Conservation (phyloP, 2,329 filamentous ascomycete genomes). For the Xylariomycetidae sp. region DNA sequence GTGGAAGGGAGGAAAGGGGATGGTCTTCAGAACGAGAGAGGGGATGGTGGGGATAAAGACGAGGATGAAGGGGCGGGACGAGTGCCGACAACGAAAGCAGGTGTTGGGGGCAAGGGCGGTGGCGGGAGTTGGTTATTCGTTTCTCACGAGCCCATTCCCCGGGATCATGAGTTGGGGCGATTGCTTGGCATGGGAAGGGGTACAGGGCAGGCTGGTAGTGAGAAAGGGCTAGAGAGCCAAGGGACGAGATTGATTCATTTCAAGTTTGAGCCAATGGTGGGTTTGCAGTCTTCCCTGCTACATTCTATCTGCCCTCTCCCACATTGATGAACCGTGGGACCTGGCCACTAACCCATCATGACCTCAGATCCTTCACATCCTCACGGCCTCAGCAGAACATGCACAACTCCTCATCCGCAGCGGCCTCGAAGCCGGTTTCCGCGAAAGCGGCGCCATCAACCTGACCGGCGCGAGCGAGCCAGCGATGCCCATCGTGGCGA, state of each 20-base stretch:
- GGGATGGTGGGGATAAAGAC: constrained; percentile 12
- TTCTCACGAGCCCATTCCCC: constrained; percentile 67
- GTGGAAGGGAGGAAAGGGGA: constrained; percentile 71
- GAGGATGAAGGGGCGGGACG: constrained; percentile 18
- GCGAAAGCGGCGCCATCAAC: constrained; percentile 82
- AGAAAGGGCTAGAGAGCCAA: too few species aligned
- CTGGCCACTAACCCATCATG: too few species aligned
- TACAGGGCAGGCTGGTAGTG: too few species aligned
- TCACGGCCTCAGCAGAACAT: constrained; percentile 69
- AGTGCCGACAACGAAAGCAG: constrained; percentile 42
- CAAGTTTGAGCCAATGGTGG: constrained; percentile 93
- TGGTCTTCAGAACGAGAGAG: too few species aligned
- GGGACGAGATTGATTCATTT: constrained; percentile 60
- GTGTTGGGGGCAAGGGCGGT: constrained; percentile 78
- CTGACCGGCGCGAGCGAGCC: constrained; percentile 37
- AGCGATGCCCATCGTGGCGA: constrained; percentile 69
- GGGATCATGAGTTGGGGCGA: constrained; percentile 16
- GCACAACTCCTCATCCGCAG: constrained; percentile 73
- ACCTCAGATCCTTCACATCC: constrained; percentile 77
- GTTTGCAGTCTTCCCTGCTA: constrained; percentile 24
- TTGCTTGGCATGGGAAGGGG: constrained; percentile 29
- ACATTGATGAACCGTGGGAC: too few species aligned
- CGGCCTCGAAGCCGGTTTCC: constrained; percentile 77
- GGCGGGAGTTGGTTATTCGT: constrained; percentile 84
- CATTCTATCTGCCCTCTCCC: too few species aligned